These are phyloP conservation scores for Elsinoe fawcettii DNA, from an alignment of 2,329 filamentous ascomycete species.

Conservation along the genomic window DNA sequence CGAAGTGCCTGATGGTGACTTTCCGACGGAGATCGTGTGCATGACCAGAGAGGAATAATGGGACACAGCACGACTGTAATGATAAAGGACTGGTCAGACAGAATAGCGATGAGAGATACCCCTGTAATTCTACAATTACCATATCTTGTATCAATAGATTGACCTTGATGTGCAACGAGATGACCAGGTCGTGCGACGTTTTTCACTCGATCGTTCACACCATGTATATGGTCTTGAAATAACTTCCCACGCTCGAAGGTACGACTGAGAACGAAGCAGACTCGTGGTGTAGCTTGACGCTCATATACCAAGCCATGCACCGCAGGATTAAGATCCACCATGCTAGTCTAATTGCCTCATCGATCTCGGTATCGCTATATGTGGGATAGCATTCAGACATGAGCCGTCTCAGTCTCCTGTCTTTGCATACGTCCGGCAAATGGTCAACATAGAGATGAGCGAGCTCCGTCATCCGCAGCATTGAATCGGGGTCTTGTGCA, in stretches of 20 bases:
- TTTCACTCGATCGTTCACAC: not conserved
- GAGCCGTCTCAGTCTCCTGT: not conserved
- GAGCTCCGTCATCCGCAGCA: not conserved
- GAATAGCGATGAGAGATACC: not conserved
- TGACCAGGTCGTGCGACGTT: too few species aligned
- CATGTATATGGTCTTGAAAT: not conserved
- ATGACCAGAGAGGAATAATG: not conserved
- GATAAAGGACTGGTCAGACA: not conserved
- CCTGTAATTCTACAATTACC: not conserved
- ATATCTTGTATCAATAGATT: not conserved
- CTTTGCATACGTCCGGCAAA: not conserved
- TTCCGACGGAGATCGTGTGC: not conserved
- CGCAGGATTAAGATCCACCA: not conserved
- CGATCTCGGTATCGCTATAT: not conserved
- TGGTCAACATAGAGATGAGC: not conserved
- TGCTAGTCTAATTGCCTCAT: not conserved
- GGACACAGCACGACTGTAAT: not conserved
- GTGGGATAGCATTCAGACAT: not conserved
- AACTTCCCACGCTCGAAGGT: not conserved
- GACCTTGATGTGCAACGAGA: not conserved
- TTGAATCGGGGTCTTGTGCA: not conserved
- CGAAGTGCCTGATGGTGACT: constrained; percentile 24
- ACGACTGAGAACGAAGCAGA: not conserved
- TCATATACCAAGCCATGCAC: not conserved
- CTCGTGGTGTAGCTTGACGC: not conserved